These are phyloP conservation scores for Epipyxis sp. DNA, from an alignment of 108 stramenopile genomes.

Conservation along the genomic window DNA sequence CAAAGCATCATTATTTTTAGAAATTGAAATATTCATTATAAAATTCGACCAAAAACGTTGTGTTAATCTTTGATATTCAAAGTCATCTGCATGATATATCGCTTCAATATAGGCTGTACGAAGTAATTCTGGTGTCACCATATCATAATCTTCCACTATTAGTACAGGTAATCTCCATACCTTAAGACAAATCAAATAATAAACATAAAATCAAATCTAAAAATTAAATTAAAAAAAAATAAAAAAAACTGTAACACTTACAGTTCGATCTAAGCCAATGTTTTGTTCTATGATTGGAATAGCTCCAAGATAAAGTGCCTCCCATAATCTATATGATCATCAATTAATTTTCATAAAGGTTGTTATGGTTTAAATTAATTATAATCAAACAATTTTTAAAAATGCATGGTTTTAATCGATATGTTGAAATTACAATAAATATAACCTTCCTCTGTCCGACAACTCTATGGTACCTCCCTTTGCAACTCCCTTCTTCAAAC, in stretches of 20 bases:
- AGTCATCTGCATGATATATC: conserved; percentile 16
- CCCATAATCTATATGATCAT: not conserved
- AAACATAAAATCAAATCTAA: not conserved
- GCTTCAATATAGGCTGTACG: conserved; percentile 31
- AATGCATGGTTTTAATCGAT: too few species aligned
- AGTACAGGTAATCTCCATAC: conserved; percentile 15
- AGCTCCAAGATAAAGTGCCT: not conserved
- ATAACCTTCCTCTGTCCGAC: too few species aligned
- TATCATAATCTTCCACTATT: conserved; percentile 11
- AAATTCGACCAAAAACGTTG: conserved; percentile 24
- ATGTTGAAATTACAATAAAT: too few species aligned
- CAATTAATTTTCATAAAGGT: not conserved
- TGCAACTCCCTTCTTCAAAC: too few species aligned
- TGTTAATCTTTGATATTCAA: conserved; percentile 24
- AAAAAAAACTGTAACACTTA: not conserved
- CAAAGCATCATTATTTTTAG: not conserved
- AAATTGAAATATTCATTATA: conserved; percentile 5
- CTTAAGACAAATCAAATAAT: not conserved
- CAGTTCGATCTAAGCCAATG: conserved; percentile 11
- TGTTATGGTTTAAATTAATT: not conserved
- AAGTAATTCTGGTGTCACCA: conserved; percentile 6
- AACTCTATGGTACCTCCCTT: too few species aligned
- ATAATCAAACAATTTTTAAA: too few species aligned
- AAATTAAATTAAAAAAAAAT: not conserved
- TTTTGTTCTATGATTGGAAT: conserved; percentile 16